phyloP scores from a whole-genome alignment of 768 basidiomycete species.

The Lepiota venenata region DNA sequence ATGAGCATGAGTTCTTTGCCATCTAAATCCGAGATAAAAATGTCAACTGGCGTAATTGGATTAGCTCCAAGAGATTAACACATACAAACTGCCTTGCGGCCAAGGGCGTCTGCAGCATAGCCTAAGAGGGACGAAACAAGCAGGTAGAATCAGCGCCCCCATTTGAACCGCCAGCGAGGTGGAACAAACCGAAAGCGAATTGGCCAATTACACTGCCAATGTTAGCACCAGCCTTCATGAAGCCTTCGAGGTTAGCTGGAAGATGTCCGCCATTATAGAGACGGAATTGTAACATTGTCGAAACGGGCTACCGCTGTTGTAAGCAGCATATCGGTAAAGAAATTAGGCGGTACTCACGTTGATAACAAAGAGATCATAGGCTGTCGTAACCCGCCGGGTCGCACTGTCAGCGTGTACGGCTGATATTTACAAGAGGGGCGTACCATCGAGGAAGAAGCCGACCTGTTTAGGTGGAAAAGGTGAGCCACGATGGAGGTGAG shows the following conservation, averaged over 20 bases:
- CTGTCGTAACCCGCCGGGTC: constrained; percentile 25
- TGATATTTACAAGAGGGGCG: background rate
- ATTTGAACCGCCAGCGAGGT: background rate
- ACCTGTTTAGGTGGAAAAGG: constrained; percentile 31
- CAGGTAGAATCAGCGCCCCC: background rate
- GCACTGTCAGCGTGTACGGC: background rate
- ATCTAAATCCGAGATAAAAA: constrained; percentile 32
- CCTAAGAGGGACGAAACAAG: constrained; percentile 29
- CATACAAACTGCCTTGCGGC: constrained; percentile 65
- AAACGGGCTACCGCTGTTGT: constrained; percentile 43
- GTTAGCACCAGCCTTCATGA: constrained; percentile 64
- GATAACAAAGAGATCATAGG: constrained; percentile 71
- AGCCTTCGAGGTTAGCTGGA: constrained; percentile 54
- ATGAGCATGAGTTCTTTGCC: constrained; percentile 81
- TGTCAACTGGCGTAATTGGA: background rate
- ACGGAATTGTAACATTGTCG: constrained; percentile 65
- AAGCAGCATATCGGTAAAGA: background rate
- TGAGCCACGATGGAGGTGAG: background rate
- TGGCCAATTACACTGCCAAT: constrained; percentile 73
- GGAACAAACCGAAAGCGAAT: constrained; percentile 49
- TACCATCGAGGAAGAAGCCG: constrained; percentile 72
- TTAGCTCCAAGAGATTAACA: background rate
- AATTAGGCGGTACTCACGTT: constrained; percentile 38
- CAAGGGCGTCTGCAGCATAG: constrained; percentile 62
- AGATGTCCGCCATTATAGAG: constrained; percentile 50